Evolutionary conservation across 768 basidiomycete species (phyloP), one percentile per base, ranked within the genome.

Genomic region (Kwoniella sp.): DNA sequence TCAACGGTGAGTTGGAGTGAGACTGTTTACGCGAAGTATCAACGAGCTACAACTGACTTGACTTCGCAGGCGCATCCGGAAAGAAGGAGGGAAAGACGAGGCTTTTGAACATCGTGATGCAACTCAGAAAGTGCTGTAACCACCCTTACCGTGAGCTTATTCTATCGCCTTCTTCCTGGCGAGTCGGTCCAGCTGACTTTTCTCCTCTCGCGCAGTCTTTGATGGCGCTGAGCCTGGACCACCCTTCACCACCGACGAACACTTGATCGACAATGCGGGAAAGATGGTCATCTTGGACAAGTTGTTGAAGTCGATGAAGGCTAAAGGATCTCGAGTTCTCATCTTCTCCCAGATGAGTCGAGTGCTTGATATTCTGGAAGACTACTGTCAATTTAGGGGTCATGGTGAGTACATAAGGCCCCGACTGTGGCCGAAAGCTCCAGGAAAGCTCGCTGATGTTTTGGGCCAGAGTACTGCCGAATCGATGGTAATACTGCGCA

Each of bases 341-440:
- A 96, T 99, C 65, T 99, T 99, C 83, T 95, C 92, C 72, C 96
- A 98, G 80, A 98, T 99, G 96, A 94, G 91, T 81, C 88, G 96
- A n/a, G 90, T 98, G 62, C 84, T 97, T 53, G 96, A 99, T 79
- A 98, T 99, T 63, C 80, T 99, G 49, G 95, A 98, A 77, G 95
- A 98, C 76, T 98, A 94, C 80, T 97, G 93, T 80, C 83, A 95
- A 64, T 99, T 97, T 83, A 83, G 94, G 50, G 82, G 82, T 60
- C 94, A 90, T 81, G 88, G 95, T 96, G 73, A 55, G 91, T 80
- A 15, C 9, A 6, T 6, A 10, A 9, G 3, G 40, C 17, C 40
- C 8, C 29, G 55, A 13, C n/a, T n/a, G n/a, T n/a, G n/a, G 17
- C 17, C 17, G 8, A 15, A 19, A 10, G 10, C 17, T 15, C 17